Evolutionary conservation across 179 eudicot species (phyloP).

Genomic region (Camellia oleifera): DNA sequence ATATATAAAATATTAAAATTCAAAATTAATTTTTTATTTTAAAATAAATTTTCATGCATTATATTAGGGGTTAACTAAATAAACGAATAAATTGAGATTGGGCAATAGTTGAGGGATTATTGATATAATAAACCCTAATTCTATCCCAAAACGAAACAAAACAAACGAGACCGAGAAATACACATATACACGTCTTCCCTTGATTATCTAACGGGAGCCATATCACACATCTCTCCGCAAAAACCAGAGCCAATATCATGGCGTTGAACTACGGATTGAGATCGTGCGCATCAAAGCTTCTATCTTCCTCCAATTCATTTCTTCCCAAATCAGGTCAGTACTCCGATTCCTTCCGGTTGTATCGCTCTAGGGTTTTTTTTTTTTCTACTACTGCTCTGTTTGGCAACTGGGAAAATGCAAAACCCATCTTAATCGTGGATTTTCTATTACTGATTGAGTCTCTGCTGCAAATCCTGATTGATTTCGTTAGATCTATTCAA

Average conservation of each 20-base stretch:
- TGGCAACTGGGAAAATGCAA: neutral
- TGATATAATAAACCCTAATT: too few relatives aligned
- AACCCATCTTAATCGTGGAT: neutral
- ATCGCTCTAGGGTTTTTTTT: neutral
- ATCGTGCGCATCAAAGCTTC: slow-evolving; percentile 57
- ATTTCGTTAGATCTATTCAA: neutral
- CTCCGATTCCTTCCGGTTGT: neutral
- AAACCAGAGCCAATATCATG: slow-evolving; percentile 27
- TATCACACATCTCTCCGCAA: too few relatives aligned
- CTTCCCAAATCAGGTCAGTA: slow-evolving; percentile 56
- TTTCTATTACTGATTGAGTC: neutral
- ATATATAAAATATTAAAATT: too few relatives aligned
- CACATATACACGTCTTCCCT: too few relatives aligned
- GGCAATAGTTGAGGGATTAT: too few relatives aligned
- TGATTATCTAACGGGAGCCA: too few relatives aligned
- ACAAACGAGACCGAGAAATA: too few relatives aligned
- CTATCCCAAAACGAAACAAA: too few relatives aligned
- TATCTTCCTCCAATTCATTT: slow-evolving; percentile 49
- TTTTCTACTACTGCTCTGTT: neutral
- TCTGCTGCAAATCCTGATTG: neutral
- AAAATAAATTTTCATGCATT: too few relatives aligned
- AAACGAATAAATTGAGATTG: too few relatives aligned
- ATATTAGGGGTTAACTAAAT: too few relatives aligned
- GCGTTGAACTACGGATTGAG: slow-evolving; percentile 68
- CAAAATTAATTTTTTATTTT: too few relatives aligned